Evolutionary conservation across 2,329 filamentous ascomycete genomes (phyloP), one percentile per base, ranked within the genome.

Genomic region (Alternaria arborescens): DNA sequence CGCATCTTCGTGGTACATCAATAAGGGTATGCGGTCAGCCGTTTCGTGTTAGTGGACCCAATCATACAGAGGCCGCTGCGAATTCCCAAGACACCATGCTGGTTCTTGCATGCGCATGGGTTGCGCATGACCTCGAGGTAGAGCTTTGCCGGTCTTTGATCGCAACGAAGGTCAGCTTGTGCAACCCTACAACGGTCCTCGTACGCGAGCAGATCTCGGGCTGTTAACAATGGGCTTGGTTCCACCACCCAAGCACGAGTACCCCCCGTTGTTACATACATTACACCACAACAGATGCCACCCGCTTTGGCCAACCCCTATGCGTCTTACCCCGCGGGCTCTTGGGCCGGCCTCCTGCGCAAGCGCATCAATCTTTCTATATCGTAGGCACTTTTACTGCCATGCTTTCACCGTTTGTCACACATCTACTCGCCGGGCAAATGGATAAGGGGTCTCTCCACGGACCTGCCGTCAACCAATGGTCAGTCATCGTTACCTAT

Each of bases 221-320:
- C 57, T 67, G 52, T 62, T 65, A 67, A 66, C 66, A 53, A 62
- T 52, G 58, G 54, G 34, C 36, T 50, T 47, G 47, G 74, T 76
- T 60, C 32, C 65, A 77, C 75, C 73, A 26, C 58, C 34, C 61
- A 57, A 65, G 64, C 60, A 71, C 64, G 11, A 57, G 70, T 72
- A 70, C 64, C 65, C 68, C 71, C 62, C 55, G 64, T 73, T 59
- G 74, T 77, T 74, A 74, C 73, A 75, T 75, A 55, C 64, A 67
- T 72, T 76, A 73, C 72, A 63, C 75, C 71, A 62, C 63, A 74
- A 71, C 42, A 53, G 63, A 66, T 54, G 58, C 58, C 58, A 44
- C 65, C 67, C 70, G 71, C 72, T 66, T 73, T 68, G 62, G 60
- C 61, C 63, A 50, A 47, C 28, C 36, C 41, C 41, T 30, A 48